These are phyloP conservation scores for Saccharomycopsis sp. DNA, from an alignment of 805 yeast genomes.

Conservation along the genomic window DNA sequence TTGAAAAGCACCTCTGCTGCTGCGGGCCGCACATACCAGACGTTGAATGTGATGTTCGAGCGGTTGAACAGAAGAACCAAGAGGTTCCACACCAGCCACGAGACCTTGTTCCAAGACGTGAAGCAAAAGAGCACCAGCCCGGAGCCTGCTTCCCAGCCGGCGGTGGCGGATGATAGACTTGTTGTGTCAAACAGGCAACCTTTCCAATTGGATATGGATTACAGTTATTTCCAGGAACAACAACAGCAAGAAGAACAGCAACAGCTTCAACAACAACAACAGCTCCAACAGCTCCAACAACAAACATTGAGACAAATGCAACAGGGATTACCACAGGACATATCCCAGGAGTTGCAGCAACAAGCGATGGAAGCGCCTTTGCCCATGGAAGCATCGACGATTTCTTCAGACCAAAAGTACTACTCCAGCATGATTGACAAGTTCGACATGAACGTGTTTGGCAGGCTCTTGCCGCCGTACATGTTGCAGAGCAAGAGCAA, in stretches of 20 bases:
- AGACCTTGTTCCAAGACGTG: conserved; percentile 17
- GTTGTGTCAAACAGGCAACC: conserved; percentile 15
- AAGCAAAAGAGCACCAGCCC: not conserved
- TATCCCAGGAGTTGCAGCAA: no score
- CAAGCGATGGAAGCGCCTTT: not conserved
- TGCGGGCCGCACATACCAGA: conserved; percentile 70
- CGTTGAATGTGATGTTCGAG: conserved; percentile 72
- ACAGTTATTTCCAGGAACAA: conserved; percentile 15
- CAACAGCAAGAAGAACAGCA: no score
- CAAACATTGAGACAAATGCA: no score
- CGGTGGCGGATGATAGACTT: not conserved
- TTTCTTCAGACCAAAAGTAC: conserved; percentile 20
- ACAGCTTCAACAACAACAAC: no score
- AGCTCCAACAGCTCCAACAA: no score
- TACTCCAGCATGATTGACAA: conserved; percentile 71
- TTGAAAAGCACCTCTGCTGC: conserved; percentile 70
- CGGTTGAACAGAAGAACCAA: conserved; percentile 70
- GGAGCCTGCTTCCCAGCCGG: not conserved
- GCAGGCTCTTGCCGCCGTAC: conserved; percentile 74
- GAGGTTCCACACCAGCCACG: conserved; percentile 26
- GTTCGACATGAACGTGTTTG: conserved; percentile 77
- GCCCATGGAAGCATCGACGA: not conserved
- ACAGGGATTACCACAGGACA: no score
- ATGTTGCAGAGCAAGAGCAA: conserved; percentile 39
- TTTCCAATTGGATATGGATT: conserved; percentile 10